phyloP scores from a whole-genome alignment of 495 filamentous ascomycete genomes.

The Hyaloscypha finlandica region DNA sequence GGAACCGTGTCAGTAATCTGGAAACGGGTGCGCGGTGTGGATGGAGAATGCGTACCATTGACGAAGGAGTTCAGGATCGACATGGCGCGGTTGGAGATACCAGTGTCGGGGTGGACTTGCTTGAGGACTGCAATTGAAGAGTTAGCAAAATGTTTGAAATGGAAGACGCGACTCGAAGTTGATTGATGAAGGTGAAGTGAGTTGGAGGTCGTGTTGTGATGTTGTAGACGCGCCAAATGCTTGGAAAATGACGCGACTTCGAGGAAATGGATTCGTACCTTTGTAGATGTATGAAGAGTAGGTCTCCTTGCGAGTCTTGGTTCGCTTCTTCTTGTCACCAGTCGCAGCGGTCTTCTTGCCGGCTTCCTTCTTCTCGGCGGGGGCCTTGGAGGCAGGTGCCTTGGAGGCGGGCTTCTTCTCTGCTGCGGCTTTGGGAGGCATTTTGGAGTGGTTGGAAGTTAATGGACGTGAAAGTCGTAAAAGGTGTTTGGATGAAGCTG shows the following conservation, averaged over 20 bases:
- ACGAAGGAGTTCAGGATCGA: constrained; percentile 99
- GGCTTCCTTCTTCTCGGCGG: constrained; percentile 97
- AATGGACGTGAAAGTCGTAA: constrained; percentile 17
- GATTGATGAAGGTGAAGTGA: constrained; percentile 11
- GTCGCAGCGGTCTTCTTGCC: constrained; percentile 98
- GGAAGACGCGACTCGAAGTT: constrained; percentile 18
- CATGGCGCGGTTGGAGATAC: constrained; percentile 99
- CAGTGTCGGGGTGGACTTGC: constrained; percentile 99
- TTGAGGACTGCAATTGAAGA: constrained; percentile 74
- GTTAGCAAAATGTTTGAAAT: constrained; percentile 30
- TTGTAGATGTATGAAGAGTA: constrained; percentile 99
- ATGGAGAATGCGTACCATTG: constrained; percentile 71
- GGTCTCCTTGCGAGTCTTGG: constrained; percentile 99
- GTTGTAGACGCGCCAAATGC: constrained; percentile 21
- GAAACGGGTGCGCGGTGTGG: constrained; percentile 2
- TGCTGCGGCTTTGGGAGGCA: constrained; percentile 91
- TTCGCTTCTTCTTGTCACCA: constrained; percentile 99
- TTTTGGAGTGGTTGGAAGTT: constrained; percentile 51
- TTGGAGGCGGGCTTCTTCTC: constrained; percentile 99
- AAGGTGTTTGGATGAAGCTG: constrained; percentile 19
- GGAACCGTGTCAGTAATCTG: constrained; percentile 35
- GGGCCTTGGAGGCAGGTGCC: constrained; percentile 88
- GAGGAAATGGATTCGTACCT: constrained; percentile 59
- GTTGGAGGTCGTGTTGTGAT: constrained; percentile 9
- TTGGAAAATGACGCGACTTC: constrained; percentile 27